These are phyloP conservation scores for Xylaria sp. DNA, from an alignment of 495 filamentous ascomycete species.

Conservation along the genomic window DNA sequence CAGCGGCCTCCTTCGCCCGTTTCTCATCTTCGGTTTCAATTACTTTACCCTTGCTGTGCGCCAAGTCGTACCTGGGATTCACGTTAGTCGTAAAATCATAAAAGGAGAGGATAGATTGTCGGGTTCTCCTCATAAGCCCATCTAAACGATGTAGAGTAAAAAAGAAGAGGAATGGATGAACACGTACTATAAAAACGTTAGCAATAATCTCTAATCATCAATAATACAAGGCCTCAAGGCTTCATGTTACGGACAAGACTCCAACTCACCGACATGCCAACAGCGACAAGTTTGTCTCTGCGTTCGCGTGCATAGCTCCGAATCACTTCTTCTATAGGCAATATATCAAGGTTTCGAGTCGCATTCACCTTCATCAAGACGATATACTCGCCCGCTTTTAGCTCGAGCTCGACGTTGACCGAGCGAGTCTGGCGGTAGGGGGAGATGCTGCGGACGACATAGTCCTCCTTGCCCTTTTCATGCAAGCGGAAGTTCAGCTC, in stretches of 20 bases:
- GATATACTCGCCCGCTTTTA: slow-evolving; percentile 82
- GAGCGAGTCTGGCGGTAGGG: slow-evolving; percentile 76
- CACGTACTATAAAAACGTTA: slow-evolving; percentile 17
- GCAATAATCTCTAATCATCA: background rate
- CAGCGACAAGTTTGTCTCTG: slow-evolving; percentile 56
- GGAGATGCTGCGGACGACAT: slow-evolving; percentile 79
- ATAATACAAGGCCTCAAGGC: background rate
- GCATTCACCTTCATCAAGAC: slow-evolving; percentile 83
- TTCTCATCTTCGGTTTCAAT: slow-evolving; percentile 72
- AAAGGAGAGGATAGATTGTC: background rate
- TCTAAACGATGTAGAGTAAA: background rate
- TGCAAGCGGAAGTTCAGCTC: slow-evolving; percentile 81
- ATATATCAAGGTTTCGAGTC: slow-evolving; percentile 54
- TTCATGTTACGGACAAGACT: background rate
- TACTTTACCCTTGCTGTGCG: slow-evolving; percentile 77
- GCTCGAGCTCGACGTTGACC: slow-evolving; percentile 79
- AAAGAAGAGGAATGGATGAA: background rate
- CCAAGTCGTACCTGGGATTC: slow-evolving; percentile 74
- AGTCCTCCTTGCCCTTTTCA: slow-evolving; percentile 79
- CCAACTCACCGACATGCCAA: slow-evolving; percentile 23
- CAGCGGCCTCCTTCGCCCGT: slow-evolving; percentile 49
- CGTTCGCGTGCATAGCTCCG: slow-evolving; percentile 64
- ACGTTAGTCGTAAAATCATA: background rate
- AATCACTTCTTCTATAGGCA: slow-evolving; percentile 73
- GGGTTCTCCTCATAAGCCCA: background rate